Percentiles rank a stretch among this genome's conserved stretches.
Conservation (phyloP, 108 stramenopile species). For the Schizochytrium sp. region DNA sequence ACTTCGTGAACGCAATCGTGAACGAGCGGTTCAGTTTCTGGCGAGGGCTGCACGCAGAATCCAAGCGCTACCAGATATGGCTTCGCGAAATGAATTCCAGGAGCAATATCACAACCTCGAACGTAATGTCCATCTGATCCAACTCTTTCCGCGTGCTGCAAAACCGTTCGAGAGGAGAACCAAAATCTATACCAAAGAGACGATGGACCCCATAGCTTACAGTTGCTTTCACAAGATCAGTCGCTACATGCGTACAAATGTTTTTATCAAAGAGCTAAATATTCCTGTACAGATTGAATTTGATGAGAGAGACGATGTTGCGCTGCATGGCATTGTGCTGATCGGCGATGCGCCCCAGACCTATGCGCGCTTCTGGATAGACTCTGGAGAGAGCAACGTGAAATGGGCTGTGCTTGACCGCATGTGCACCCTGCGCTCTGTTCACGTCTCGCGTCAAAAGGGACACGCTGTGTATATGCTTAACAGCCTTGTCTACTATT, state of each 20-base stretch:
- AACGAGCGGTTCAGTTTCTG: neutral
- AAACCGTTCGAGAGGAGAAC: conserved; percentile 5
- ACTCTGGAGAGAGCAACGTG: neutral
- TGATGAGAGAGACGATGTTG: neutral
- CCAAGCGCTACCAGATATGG: neutral
- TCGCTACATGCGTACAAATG: neutral
- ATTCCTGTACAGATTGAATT: conserved; percentile 22
- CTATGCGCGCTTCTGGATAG: conserved; percentile 31
- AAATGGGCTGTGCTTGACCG: conserved; percentile 29
- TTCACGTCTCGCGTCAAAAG: neutral
- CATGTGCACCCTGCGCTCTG: neutral
- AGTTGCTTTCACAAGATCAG: conserved; percentile 5
- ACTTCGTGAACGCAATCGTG: neutral
- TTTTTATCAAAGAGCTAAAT: neutral
- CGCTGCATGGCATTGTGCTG: neutral
- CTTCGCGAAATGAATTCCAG: neutral
- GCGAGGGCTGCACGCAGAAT: neutral
- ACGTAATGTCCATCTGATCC: neutral
- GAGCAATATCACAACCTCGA: conserved; percentile 8
- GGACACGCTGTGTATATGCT: conserved; percentile 30
- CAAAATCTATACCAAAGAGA: neutral
- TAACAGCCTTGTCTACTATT: conserved; percentile 21
- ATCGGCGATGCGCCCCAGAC: conserved; percentile 21
- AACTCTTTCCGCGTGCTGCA: neutral
- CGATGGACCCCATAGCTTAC: conserved; percentile 20